These are phyloP conservation scores for Physcia stellaris DNA, from an alignment of 495 filamentous ascomycete genomes.

Conservation along the genomic window DNA sequence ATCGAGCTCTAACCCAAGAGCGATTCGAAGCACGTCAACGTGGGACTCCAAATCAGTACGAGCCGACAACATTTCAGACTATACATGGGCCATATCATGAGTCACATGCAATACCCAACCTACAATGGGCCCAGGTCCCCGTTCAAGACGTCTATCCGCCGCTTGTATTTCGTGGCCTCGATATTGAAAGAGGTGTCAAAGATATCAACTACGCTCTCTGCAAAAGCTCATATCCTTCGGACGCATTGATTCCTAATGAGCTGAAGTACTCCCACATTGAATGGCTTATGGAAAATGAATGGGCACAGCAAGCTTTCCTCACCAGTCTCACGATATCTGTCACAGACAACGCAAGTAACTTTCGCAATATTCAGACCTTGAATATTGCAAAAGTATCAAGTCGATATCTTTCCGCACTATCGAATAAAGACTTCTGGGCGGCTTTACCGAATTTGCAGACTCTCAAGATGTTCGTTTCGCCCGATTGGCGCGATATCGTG, in stretches of 20 bases:
- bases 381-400: constrained; percentile 39
- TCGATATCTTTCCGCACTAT: constrained; percentile 28
- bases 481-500: constrained; percentile 36
- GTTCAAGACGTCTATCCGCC: constrained; percentile 18
- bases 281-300: constrained; percentile 42
- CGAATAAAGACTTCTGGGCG: constrained; percentile 36
- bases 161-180: neutral
- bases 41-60: no score
- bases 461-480: constrained; percentile 34
- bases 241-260: constrained; percentile 25
- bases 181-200: constrained; percentile 1
- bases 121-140: neutral
- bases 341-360: constrained; percentile 31
- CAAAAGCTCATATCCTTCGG: constrained; percentile 7
- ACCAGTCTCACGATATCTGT: constrained; percentile 39
- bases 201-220: neutral
- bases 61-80: no score
- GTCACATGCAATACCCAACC: neutral
- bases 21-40: no score
- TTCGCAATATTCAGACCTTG: constrained; percentile 28
- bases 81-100: no score
- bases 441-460: constrained; percentile 27
- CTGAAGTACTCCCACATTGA: constrained; percentile 39
- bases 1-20: no score
- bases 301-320: constrained; percentile 44